Evolutionary conservation across 768 basidiomycete species (phyloP).

Genomic region (Nevesoporus exiguus): DNA sequence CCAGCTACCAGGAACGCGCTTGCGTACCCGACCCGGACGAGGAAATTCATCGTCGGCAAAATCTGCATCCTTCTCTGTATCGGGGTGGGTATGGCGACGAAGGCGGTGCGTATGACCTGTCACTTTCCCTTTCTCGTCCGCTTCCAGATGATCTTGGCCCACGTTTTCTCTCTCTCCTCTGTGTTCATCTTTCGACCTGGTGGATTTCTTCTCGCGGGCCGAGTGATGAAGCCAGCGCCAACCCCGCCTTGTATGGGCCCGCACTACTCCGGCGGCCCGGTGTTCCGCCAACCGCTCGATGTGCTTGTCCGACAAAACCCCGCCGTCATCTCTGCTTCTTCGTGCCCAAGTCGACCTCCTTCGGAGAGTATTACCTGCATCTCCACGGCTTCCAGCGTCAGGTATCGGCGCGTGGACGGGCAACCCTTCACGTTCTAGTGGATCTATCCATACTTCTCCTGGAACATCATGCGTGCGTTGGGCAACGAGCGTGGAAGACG

Average conservation of each 20-base stretch:
- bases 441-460: conserved; percentile 56
- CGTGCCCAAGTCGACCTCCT: conserved; percentile 18
- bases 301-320: conserved; percentile 12
- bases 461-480: conserved; percentile 39
- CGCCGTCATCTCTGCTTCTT: conserved; percentile 2
- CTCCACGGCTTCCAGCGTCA: background rate
- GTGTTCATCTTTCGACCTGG: background rate
- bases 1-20: conserved; percentile 20
- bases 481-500: conserved; percentile 17
- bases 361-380: conserved; percentile 3
- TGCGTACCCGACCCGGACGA: conserved; percentile 12
- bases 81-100: conserved; percentile 7
- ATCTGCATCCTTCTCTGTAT: conserved; percentile 9
- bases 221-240: conserved; percentile 18
- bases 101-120: background rate
- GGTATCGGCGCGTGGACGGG: conserved; percentile 38
- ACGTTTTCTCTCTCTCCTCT: background rate
- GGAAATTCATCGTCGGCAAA: background rate
- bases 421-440: conserved; percentile 62
- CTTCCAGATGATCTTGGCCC: background rate
- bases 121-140: conserved; percentile 11
- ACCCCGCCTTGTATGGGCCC: conserved; percentile 40
- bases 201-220: background rate
- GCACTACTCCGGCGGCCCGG: conserved; percentile 42
- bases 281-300: conserved; percentile 30